A percentile compares a stretch with the other conserved stretches of the same genome.
Conservation (phyloP, 441 rosid genomes). For the Jatropha multifida region DNA sequence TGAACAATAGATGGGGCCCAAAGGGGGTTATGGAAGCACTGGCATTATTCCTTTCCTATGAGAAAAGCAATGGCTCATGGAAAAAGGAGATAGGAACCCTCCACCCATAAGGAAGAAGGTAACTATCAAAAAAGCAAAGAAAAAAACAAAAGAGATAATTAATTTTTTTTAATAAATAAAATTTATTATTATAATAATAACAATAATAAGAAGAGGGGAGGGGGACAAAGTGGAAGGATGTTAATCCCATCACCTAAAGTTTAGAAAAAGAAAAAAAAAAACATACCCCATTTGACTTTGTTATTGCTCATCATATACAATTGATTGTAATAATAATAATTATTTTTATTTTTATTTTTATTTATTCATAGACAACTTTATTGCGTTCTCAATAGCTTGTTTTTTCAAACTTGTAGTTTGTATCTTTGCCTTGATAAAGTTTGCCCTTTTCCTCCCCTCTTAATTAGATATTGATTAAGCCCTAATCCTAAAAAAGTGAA, state of each 20-base stretch:
- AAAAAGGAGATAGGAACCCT: slow-evolving; percentile 41
- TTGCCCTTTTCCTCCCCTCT: neutral
- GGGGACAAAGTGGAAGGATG: slow-evolving; percentile 77
- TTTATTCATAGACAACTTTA: neutral
- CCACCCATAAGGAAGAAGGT: slow-evolving; percentile 21
- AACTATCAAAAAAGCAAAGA: neutral
- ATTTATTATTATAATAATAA: neutral
- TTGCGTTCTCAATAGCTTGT: neutral
- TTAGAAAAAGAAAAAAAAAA: slow-evolving; percentile 20
- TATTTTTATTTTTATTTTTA: neutral
- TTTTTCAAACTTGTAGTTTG: neutral
- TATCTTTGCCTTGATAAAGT: neutral
- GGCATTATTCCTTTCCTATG: slow-evolving; percentile 45
- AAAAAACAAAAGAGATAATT: neutral
- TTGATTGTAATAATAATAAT: slow-evolving; percentile 39
- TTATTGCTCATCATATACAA: slow-evolving; percentile 44
- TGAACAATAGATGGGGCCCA: slow-evolving; percentile 49
- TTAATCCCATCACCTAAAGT: slow-evolving; percentile 61
- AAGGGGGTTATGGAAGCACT: slow-evolving; percentile 34
- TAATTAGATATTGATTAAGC: neutral
- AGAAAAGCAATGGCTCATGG: slow-evolving; percentile 41
- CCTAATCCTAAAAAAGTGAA: neutral
- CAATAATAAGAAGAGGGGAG: neutral
- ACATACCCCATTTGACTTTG: slow-evolving; percentile 53
- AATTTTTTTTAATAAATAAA: neutral